phyloP scores from a whole-genome alignment of 805 yeast genomes.

The Wickerhamomyces canadensis region DNA sequence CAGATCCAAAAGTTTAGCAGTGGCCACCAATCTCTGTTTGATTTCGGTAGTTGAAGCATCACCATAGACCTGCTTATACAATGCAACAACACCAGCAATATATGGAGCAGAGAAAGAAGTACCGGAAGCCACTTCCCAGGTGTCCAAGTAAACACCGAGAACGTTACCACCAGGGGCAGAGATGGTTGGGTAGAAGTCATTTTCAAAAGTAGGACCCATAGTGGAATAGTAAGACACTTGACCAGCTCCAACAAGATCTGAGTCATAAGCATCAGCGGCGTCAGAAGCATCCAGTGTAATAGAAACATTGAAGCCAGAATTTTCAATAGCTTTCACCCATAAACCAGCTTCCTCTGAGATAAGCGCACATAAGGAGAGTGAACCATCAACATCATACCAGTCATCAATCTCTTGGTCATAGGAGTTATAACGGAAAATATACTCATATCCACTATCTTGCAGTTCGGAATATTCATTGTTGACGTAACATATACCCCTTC shows the following conservation, averaged over 20 bases:
- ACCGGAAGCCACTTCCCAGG: conserved; percentile 8
- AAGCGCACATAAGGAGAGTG: conserved; percentile 1
- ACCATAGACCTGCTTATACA: conserved; percentile 4
- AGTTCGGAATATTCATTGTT: conserved; percentile 1
- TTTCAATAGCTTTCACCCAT: conserved; percentile 5
- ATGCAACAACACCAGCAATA: conserved; percentile 14
- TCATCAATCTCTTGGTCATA: neutral
- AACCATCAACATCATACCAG: neutral
- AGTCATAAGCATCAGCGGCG: neutral
- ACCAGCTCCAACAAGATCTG: conserved; percentile 6
- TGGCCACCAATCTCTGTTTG: conserved; percentile 2
- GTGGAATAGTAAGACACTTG: conserved; percentile 10
- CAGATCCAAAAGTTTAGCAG: conserved; percentile 3
- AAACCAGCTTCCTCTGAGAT: conserved; percentile 7
- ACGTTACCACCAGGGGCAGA: conserved; percentile 17
- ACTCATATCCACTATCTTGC: neutral
- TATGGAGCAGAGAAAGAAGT: conserved; percentile 16
- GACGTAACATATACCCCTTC: conserved; percentile 5
- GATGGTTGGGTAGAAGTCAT: conserved; percentile 12
- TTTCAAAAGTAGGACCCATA: conserved; percentile 17
- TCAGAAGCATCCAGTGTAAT: conserved; percentile 1
- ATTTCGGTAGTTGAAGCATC: conserved; percentile 5
- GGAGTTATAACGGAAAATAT: conserved; percentile 1
- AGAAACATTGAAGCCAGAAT: conserved; percentile 7
- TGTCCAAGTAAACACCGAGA: conserved; percentile 9